Evolutionary conservation across 768 basidiomycete species (phyloP), one percentile per base, ranked within the genome.

Genomic region (Chlorophyllum brunneum): DNA sequence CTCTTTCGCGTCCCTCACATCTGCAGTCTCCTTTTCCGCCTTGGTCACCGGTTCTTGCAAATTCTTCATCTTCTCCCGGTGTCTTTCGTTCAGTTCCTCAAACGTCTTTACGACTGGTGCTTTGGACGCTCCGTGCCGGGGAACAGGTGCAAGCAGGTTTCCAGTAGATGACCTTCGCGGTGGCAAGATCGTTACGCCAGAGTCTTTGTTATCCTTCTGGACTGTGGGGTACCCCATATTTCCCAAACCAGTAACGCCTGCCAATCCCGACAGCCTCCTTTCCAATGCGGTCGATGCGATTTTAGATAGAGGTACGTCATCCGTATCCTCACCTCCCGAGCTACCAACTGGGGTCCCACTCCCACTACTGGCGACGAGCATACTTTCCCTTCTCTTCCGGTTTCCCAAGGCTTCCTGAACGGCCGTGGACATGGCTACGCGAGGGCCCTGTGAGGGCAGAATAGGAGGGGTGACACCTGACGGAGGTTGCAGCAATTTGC

Each of bases 31-130:
- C 61, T 80, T 82, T 69, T 86, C 83, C 2, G 85, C 85, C 58
- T 81, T 78, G n/a, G 88, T 93, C 27, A 97, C 69, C 4, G 93
- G 93, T 33, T 77, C 82, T 69, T 97, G 93, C 57, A 97, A 64
- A 61, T 83, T 82, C 29, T 78, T 79, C 72, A 97, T 79, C 69
- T 91, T 89, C 69, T 88, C 84, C 43, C 88, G 80, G 60, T 95
- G 93, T 15, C 92, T 76, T 58, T 92, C 89, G 41, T 82, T 84
- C 27, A 95, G 74, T 64, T 95, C 92, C 66, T 95, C 93, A 63
- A 88, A 91, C 1, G 92, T 92, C 53, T 82, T 80, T 23, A 85
- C 80, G n/a, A 85, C 79, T 13, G 87, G 83, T 34, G 72, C 67
- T 2, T 58, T 52, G 22, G 74, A 70, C 2, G 81, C 73, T 20